phyloP scores from a whole-genome alignment of 441 rosid species.

The Oxalis stricta region DNA sequence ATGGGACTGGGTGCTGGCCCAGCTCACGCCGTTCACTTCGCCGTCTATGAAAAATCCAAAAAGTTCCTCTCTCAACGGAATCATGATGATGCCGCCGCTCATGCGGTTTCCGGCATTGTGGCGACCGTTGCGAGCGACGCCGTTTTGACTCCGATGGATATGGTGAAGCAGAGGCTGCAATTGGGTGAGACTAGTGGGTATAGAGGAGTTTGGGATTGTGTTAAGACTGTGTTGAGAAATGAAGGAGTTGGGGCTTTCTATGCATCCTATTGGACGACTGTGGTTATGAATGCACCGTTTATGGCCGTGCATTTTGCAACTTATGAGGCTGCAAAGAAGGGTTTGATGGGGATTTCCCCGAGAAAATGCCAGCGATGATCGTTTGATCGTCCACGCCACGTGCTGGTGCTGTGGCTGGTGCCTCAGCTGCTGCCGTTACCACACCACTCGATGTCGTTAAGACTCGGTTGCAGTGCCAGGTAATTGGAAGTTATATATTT shows the following conservation, averaged over 20 bases:
- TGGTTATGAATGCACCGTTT: conserved; percentile 86
- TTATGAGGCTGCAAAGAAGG: conserved; percentile 68
- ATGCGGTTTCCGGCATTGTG: conserved; percentile 65
- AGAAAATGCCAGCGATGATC: conserved; percentile 51
- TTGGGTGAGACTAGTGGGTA: conserved; percentile 39
- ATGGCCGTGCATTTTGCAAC: conserved; percentile 78
- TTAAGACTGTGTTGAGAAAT: conserved; percentile 47
- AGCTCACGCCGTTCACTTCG: conserved; percentile 83
- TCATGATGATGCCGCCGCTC: conserved; percentile 52
- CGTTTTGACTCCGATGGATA: conserved; percentile 83
- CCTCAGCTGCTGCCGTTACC: conserved; percentile 53
- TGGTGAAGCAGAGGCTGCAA: conserved; percentile 88
- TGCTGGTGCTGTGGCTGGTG: conserved; percentile 88
- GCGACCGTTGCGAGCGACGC: conserved; percentile 78
- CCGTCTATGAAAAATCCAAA: conserved; percentile 61
- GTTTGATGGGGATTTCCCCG: conserved; percentile 51
- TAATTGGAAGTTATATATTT: conserved; percentile 6
- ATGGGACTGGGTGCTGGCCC: conserved; percentile 96
- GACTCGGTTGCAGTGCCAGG: conserved; percentile 96
- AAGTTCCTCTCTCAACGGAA: conserved; percentile 44
- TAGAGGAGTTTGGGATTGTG: conserved; percentile 61
- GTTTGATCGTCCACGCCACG: conserved; percentile 72
- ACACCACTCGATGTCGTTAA: conserved; percentile 89
- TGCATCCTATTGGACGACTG: conserved; percentile 78
- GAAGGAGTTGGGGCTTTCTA: conserved; percentile 73